Conservation (phyloP, 805 yeast genomes). For the Ogataea trehaloabstinens region DNA sequence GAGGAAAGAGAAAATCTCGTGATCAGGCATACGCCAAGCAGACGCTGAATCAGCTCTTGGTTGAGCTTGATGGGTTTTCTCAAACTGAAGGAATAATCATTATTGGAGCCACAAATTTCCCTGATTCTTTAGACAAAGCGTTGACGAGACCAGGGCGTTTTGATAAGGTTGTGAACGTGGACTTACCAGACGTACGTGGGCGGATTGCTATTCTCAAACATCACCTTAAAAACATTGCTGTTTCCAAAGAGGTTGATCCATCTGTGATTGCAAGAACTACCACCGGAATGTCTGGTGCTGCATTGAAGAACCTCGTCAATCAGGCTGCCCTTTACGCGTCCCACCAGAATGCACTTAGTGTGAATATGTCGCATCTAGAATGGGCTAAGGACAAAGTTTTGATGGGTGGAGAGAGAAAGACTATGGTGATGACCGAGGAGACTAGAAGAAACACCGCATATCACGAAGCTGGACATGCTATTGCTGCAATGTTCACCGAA, state of each 20-base stretch:
- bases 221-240: constrained; percentile 88
- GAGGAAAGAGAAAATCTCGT: constrained; percentile 94
- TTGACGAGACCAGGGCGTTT: constrained; percentile 97
- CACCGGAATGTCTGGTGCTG: constrained; percentile 98
- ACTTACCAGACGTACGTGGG: constrained; percentile 96
- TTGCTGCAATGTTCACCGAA: constrained; percentile 90
- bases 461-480: constrained; percentile 99
- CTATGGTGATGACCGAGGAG: constrained; percentile 97
- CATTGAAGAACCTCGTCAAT: constrained; percentile 89
- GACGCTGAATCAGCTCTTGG: constrained; percentile 91
- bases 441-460: constrained; percentile 91
- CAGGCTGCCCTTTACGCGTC: constrained; percentile 98
- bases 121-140: constrained; percentile 95
- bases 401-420: constrained; percentile 96
- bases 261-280: constrained; percentile 93
- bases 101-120: constrained; percentile 98
- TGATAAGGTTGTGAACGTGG: constrained; percentile 93
- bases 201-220: constrained; percentile 88
- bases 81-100: constrained; percentile 92
- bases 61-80: constrained; percentile 93
- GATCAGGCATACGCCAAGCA: constrained; percentile 99
- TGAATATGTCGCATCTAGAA: constrained; percentile 88
- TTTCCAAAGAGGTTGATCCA: constrained; percentile 83
- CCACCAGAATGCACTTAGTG: constrained; percentile 85
- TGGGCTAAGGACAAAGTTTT: constrained; percentile 99